Base-by-base conservation (phyloP, 139 green algal species). In the Eudorina sp. region DNA sequence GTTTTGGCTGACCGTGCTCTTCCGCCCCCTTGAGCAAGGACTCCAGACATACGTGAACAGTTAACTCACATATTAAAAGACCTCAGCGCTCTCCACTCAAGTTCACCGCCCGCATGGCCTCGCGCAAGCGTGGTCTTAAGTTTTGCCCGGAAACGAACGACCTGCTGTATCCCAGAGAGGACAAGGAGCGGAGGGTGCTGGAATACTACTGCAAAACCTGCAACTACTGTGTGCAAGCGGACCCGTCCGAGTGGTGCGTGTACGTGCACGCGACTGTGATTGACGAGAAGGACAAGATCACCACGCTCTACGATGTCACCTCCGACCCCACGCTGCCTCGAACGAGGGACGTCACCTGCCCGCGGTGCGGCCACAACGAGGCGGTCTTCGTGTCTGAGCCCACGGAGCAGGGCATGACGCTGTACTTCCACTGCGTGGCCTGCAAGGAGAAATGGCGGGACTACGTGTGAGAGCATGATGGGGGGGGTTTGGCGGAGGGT, bases 101-200 rank as follows among this genome's bases (percentile, higher is more conserved):
- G n/a, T n/a, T n/a, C n/a, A n/a, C n/a, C n/a, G 58, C 23, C 6
- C 76, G 53, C 34, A 91, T 91, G 87, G 55, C 88, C 14, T 78
- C 48, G 31, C 62, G 85, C 0, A 73, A 66, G 23, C 85, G 89
- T 21, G 82, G 89, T 0, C 92, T 98, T 2, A 92, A 94, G 27
- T 98, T 98, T 74, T 98, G 96, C 85, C 96, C 95, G 1, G 96
- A 98, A 77, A 96, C 92, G 64, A 98, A 98, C 86, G 96, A 98
- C 81, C 80, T 98, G 66, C 90, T 98, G 45, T 97, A 97, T 80
- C 96, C 96, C 9, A 86, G 93, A 21, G 95, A 97, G 55, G 96
- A 98, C 90, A 94, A 94, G 55, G 95, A 97, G 78, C 84, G 88
- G 38, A 95, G 95, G 43, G 88, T 91, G 48, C 93, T 99, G 4